These are phyloP conservation scores for Crithidia brevicula DNA, from an alignment of 208 protist genomes.

Conservation along the genomic window DNA sequence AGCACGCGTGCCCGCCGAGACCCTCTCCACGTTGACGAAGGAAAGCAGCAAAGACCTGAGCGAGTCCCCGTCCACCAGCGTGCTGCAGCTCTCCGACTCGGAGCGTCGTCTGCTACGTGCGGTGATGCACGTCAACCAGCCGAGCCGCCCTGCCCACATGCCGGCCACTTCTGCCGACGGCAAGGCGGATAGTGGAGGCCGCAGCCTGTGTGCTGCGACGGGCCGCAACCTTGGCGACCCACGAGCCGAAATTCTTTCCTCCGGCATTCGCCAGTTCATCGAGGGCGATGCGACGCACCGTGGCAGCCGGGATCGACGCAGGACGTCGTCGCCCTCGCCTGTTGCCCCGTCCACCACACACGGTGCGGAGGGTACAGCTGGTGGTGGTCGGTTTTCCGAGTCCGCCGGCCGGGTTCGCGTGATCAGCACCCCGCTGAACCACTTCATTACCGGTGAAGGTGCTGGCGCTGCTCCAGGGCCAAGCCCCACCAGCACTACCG, in stretches of 20 bases:
- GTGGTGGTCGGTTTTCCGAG: background rate
- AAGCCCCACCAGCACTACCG: background rate
- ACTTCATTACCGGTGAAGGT: background rate
- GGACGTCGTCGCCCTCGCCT: background rate
- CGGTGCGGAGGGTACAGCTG: no score
- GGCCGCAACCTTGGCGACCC: conserved; percentile 1
- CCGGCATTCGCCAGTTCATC: conserved; percentile 7
- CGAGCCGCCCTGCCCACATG: background rate
- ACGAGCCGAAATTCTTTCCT: conserved; percentile 3
- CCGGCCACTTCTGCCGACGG: background rate
- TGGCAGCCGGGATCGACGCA: no score
- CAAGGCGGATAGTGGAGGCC: background rate
- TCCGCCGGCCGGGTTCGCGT: background rate
- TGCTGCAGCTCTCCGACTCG: conserved; percentile 11
- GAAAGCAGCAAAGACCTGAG: background rate
- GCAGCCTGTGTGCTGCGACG: background rate
- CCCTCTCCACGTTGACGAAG: background rate
- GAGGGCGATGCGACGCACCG: background rate
- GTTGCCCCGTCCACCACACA: background rate
- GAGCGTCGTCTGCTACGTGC: conserved; percentile 40
- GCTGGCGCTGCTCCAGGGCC: background rate
- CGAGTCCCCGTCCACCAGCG: conserved; percentile 11
- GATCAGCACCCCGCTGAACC: conserved; percentile 4
- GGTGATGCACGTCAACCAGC: conserved; percentile 20
- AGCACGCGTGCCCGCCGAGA: no score